phyloP scores from a whole-genome alignment of 495 filamentous ascomycete genomes.

The Talaromyces borbonicus region DNA sequence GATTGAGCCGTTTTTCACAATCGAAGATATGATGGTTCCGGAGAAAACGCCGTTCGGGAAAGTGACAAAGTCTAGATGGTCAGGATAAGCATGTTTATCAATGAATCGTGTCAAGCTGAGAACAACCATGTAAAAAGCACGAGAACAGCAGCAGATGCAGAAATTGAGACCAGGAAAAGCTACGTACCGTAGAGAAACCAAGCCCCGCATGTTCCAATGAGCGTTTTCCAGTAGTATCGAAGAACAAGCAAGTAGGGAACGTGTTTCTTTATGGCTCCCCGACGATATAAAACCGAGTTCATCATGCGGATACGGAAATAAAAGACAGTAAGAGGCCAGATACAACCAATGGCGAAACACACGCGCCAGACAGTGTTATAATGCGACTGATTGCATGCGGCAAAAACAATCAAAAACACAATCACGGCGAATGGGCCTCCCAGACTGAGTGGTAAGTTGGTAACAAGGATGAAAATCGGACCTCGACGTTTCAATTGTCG shows the following conservation, averaged over 20 bases:
- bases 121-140: too few relatives aligned
- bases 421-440: conserved; percentile 39
- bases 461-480: conserved; percentile 43
- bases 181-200: conserved; percentile 42
- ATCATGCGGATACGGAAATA: conserved; percentile 45
- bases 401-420: conserved; percentile 40
- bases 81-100: too few relatives aligned
- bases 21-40: conserved; percentile 36
- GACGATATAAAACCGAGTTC: conserved; percentile 40
- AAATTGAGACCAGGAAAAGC: background rate
- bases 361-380: conserved; percentile 42
- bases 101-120: too few relatives aligned
- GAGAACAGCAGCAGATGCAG: too few relatives aligned
- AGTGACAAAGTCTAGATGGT: conserved; percentile 28
- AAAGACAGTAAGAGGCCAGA: conserved; percentile 41
- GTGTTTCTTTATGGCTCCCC: conserved; percentile 34
- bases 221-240: conserved; percentile 37
- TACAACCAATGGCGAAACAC: conserved; percentile 40
- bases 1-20: conserved; percentile 28
- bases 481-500: conserved; percentile 31
- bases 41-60: conserved; percentile 44
- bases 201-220: conserved; percentile 38
- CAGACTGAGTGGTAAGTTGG: conserved; percentile 41
- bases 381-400: conserved; percentile 25
- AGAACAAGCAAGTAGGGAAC: conserved; percentile 37